These are phyloP conservation scores for Pyricularia sp. DNA, from an alignment of 2,329 filamentous ascomycete species.

Conservation along the genomic window DNA sequence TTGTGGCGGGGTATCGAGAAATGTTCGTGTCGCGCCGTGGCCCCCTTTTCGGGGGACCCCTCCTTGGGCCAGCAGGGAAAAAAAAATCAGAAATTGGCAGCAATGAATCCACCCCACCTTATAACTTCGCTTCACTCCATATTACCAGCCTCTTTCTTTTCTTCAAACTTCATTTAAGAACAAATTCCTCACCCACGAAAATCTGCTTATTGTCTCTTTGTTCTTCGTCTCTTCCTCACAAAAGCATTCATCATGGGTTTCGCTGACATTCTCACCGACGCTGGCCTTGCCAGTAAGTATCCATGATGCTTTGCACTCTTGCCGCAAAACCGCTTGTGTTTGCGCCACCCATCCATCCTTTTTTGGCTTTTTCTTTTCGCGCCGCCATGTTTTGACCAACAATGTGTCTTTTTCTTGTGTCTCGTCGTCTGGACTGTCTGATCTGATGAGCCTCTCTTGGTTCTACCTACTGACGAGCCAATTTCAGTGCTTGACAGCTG, in stretches of 20 bases:
- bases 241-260: constrained; percentile 16
- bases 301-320: constrained; percentile 2
- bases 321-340: neutral
- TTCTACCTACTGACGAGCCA: constrained; percentile 3
- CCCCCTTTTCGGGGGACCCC: neutral
- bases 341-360: neutral
- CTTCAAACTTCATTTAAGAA: neutral
- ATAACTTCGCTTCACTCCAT: constrained; percentile 3
- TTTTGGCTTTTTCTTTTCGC: neutral
- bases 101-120: constrained; percentile 4
- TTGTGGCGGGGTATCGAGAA: neutral
- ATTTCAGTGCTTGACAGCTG: constrained; percentile 52
- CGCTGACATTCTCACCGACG: constrained; percentile 19
- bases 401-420: constrained; percentile 1
- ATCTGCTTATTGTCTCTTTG: neutral
- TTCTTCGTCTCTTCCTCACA: constrained; percentile 2
- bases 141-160: neutral
- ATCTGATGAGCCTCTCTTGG: neutral
- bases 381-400: neutral
- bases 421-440: neutral
- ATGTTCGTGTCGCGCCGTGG: constrained; percentile 1
- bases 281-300: constrained; percentile 17
- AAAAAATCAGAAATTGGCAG: constrained; percentile 1
- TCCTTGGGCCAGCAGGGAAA: neutral
- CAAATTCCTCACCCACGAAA: neutral